Conservation (phyloP, 306 rosid species). For the Quercus variabilis region DNA sequence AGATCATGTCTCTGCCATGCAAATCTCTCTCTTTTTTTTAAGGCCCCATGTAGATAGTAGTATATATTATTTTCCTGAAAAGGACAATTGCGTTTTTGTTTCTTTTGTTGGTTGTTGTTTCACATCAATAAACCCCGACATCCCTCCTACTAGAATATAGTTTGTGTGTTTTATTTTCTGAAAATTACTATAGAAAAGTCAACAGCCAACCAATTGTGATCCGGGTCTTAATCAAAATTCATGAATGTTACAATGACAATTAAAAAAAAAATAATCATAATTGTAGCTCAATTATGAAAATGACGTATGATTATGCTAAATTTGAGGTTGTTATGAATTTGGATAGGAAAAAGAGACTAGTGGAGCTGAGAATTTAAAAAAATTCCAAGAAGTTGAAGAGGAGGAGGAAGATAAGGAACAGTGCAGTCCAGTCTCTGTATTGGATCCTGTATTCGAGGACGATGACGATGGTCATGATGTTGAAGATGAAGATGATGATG, state of each 20-base stretch:
- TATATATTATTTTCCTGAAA: constrained; percentile 5
- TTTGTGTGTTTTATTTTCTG: constrained; percentile 25
- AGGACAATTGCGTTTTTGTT: constrained; percentile 32
- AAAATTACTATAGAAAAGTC: constrained; percentile 23
- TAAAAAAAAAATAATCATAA: constrained; percentile 12
- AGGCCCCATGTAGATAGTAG: constrained; percentile 4
- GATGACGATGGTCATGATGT: constrained; percentile 49
- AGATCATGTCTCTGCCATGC: constrained; percentile 33
- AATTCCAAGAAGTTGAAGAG: constrained; percentile 40
- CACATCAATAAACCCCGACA: constrained; percentile 27
- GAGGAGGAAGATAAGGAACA: constrained; percentile 89
- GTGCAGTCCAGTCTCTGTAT: constrained; percentile 85
- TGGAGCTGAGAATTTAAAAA: constrained; percentile 34
- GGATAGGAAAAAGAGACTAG: constrained; percentile 40
- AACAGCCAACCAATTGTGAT: constrained; percentile 27
- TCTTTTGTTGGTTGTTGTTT: constrained; percentile 29
- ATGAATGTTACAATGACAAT: constrained; percentile 17
- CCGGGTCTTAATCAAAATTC: constrained; percentile 27
- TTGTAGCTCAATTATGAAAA: constrained; percentile 23
- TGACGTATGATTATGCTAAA: constrained; percentile 15
- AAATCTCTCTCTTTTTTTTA: constrained; percentile 32
- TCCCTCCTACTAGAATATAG: constrained; percentile 12
- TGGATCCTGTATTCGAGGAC: constrained; percentile 88
- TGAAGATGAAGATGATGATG: constrained; percentile 37
- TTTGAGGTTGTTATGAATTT: constrained; percentile 27